Base-by-base conservation (phyloP, 164 flowering plant genomes). In the Platanus orientalis region DNA sequence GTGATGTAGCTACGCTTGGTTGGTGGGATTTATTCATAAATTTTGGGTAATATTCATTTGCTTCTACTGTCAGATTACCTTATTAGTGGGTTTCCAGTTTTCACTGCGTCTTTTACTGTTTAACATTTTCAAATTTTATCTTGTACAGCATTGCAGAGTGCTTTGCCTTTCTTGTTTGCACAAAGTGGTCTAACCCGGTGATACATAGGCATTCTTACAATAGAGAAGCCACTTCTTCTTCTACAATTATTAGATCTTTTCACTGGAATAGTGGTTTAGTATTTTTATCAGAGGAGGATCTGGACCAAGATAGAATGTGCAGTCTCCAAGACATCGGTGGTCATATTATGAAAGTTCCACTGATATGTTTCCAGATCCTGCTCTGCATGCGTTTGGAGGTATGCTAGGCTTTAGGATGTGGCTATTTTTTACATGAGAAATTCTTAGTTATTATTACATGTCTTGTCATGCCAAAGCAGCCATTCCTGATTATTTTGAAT, bases 21-120 rank as follows among this genome's bases (percentile, higher is more conserved):
- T 93, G 97, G 97, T 90, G 98, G 98, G 98, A 88, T 75, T 75
- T 92, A 64, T 86, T 89, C 69, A 86, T 92, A 69, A 89, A 88
- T 74, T 89, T 78, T 72, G 86, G 98, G 98, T 92, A 88, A 36
- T 32, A n/a, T 42, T 60, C 40, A 6, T 20, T 20, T 42, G 29
- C 27, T 27, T 12, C 34, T 39, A 20, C 30, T 52, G 36, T 26
- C n/a, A 24, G 9, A 34, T 32, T 54, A 29, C 20, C 57, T 48
- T 54, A 36, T 14, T 64, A 42, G 27, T n/a, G 62, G 32, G n/a
- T n/a, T n/a, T n/a, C n/a, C 44, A 58, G n/a, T 45, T 32, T 9
- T 51, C 25, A n/a, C 59, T 40, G 28, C 2, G 7, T 42, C 12
- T 24, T 36, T 36, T 29, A 44, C 29, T 62, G 45, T n/a, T 45